These are phyloP conservation scores for Circinella umbellata DNA, from an alignment of 371 early-diverging fungal species.

Conservation along the genomic window DNA sequence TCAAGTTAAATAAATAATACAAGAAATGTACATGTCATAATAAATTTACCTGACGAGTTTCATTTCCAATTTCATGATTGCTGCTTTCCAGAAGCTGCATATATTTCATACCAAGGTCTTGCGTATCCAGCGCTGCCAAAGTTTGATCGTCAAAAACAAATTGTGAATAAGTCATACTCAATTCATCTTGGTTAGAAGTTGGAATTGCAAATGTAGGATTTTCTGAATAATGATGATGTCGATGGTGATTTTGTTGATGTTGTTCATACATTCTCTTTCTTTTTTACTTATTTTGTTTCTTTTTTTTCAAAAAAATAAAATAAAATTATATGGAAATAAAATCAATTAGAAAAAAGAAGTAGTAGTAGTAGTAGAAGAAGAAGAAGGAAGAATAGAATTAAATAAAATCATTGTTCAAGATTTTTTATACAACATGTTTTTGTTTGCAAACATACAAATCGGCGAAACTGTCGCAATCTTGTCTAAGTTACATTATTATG, in stretches of 20 bases:
- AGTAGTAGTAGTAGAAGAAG: neutral
- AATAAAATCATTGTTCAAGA: neutral
- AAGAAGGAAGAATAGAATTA: neutral
- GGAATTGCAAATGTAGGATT: slow-evolving; percentile 3
- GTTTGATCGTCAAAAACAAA: slow-evolving; percentile 6
- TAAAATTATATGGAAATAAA: neutral
- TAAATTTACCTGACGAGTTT: neutral
- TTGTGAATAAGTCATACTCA: neutral
- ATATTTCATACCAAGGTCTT: slow-evolving; percentile 6
- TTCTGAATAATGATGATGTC: neutral
- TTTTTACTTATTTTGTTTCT: neutral
- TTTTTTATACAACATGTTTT: neutral
- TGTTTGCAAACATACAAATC: slow-evolving; percentile 4
- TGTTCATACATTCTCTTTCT: neutral
- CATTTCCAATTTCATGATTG: neutral
- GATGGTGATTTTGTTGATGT: neutral
- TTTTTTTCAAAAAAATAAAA: too few relatives aligned
- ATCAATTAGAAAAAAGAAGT: too few relatives aligned
- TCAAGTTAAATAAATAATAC: neutral
- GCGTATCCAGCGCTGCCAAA: slow-evolving; percentile 2
- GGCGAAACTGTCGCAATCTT: neutral
- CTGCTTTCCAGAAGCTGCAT: slow-evolving; percentile 11
- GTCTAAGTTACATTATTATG: neutral
- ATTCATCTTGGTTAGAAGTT: neutral
- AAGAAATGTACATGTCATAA: neutral